Evolutionary conservation across 148 eudicot species (phyloP).

Genomic region (Amaranthus palmeri): DNA sequence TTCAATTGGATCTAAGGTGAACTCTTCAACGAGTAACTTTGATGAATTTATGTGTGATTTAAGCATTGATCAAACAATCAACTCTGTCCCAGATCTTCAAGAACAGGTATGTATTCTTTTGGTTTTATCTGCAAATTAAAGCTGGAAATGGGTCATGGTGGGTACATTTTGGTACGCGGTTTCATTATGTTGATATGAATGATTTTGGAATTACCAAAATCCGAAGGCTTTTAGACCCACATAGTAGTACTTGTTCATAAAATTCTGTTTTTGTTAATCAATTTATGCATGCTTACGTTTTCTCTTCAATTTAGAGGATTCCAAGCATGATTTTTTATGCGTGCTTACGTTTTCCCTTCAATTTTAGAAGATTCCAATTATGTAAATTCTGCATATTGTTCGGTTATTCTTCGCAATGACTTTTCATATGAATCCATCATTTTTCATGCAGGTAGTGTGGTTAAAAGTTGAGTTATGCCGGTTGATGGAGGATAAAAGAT

Average conservation of each 20-base stretch:
- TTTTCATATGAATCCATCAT: slow-evolving; percentile 14
- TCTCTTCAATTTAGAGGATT: too few relatives aligned
- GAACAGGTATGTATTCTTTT: slow-evolving; percentile 55
- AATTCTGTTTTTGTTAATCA: too few relatives aligned
- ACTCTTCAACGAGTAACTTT: slow-evolving; percentile 37
- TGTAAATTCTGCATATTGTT: background rate
- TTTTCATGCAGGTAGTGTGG: slow-evolving; percentile 63
- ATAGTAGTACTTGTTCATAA: too few relatives aligned
- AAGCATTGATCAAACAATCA: slow-evolving; percentile 42
- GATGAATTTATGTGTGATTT: slow-evolving; percentile 49
- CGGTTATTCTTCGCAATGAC: too few relatives aligned
- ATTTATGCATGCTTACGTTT: too few relatives aligned
- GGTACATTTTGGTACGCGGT: background rate
- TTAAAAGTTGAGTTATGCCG: slow-evolving; percentile 70
- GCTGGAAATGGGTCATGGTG: background rate
- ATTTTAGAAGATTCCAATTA: background rate
- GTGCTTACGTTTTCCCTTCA: too few relatives aligned
- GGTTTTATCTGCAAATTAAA: background rate
- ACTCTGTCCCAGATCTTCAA: slow-evolving; percentile 61
- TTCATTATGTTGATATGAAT: background rate
- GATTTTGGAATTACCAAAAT: background rate
- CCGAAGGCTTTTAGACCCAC: too few relatives aligned
- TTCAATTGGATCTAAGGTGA: slow-evolving; percentile 21
- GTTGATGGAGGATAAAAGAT: slow-evolving; percentile 80
- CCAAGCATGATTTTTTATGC: too few relatives aligned